Base-by-base conservation (phyloP, 805 yeast species). In the Kockiozyma suomiensis region DNA sequence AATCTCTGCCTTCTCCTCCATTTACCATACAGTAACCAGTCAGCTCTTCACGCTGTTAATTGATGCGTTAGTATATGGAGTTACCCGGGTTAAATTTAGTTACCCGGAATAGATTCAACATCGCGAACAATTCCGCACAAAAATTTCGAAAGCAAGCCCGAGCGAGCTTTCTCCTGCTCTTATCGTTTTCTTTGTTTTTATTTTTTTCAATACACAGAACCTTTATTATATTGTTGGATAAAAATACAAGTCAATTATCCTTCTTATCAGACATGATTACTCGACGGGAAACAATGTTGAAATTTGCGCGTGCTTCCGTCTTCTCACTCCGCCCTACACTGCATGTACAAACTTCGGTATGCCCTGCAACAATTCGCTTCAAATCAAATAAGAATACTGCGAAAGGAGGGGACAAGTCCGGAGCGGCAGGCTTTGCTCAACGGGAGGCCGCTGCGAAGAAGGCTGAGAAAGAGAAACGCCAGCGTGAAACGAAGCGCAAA, bases 391-490 rank as follows among this genome's bases (percentile, higher is more conserved):
- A 49, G 43, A 10, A 26, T 19, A 19, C 28, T 15, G n/a, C 19
- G 43, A 30, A 19, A 13, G n/a, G n/a, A 26, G 38, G 38, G 15
- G 26, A 19, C n/a, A 35, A 33, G 4, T 13, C 53, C 7, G 38
- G 2, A 3, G 47, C 4, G 49, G 5, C 48, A 8, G 28, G 32
- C 17, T 30, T 52, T 26, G 50, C 40, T 17, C 32, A 35, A 30
- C 50, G 58, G 10, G 58, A 48, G 25, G 43, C 49, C 2, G 26
- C 49, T 15, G 19, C 41, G 19, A 41, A 51, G 28, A 43, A 59
- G 35, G 56, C 51, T 17, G 66, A 63, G 50, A 69, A 73, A 10
- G 68, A 68, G 53, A 71, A 67, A 62, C 61, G 65, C 30, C 66
- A 67, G 56, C 68, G 70, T 8, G 74, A 70, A 42, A 56, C 57